Percentiles rank a stretch among this genome's conserved stretches.
Conservation (phyloP, 2,329 filamentous ascomycete genomes). For the Fusarium sublunatum region DNA sequence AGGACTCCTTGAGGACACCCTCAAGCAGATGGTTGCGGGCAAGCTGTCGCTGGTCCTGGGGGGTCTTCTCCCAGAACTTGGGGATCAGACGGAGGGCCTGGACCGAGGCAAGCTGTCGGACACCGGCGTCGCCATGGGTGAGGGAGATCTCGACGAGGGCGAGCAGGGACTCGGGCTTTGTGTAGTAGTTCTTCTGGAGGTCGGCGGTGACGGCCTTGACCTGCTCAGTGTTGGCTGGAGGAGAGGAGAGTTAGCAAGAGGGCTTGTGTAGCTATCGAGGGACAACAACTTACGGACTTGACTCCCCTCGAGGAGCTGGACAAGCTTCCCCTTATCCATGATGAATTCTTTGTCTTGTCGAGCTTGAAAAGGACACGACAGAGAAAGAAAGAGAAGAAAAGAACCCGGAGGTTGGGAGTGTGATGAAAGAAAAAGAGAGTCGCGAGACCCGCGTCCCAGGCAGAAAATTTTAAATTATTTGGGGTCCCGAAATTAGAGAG, state of each 20-base stretch:
- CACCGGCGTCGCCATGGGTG: constrained; percentile 75
- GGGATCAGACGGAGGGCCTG: constrained; percentile 84
- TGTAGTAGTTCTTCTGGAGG: constrained; percentile 94
- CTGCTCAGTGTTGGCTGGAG: constrained; percentile 83
- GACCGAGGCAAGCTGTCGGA: constrained; percentile 91
- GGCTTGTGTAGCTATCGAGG: constrained; percentile 5
- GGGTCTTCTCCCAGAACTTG: constrained; percentile 85
- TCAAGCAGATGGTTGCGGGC: constrained; percentile 87
- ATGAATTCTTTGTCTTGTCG: constrained; percentile 43
- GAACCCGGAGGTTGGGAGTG: constrained; percentile 36
- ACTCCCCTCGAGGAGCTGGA: constrained; percentile 86
- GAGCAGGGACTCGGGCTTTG: constrained; percentile 83
- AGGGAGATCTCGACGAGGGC: constrained; percentile 90
- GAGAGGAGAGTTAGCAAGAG: constrained; percentile 28
- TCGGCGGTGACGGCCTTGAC: constrained; percentile 91
- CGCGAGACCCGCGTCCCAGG: constrained; percentile 34
- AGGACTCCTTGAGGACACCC: constrained; percentile 82
- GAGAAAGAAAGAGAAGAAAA: constrained; percentile 34
- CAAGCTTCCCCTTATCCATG: constrained; percentile 75
- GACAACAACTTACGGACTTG: constrained; percentile 77
- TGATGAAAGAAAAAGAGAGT: constrained; percentile 32
- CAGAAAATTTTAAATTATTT: constrained; percentile 39
- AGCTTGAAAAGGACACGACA: constrained; percentile 39
- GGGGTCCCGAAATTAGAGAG: constrained; percentile 32
- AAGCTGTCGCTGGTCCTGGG: constrained; percentile 79